phyloP scores from a whole-genome alignment of 164 flowering plant species.

The Sextonia rubra region DNA sequence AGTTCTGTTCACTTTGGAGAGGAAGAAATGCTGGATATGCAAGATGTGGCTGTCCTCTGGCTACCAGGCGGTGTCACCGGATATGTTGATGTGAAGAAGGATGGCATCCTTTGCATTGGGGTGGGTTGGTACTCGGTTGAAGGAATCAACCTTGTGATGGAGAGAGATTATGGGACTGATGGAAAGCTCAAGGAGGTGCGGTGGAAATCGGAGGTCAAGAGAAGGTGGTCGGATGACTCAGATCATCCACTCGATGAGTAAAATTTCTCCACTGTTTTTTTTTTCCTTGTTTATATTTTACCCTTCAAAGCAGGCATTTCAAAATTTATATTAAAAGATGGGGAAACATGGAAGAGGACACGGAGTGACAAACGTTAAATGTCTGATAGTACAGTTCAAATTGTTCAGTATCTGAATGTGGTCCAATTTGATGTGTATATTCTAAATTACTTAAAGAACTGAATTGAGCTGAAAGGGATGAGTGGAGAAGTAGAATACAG shows the following conservation, averaged over 20 bases:
- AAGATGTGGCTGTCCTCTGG: constrained; percentile 81
- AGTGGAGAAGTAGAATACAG: too few relatives aligned
- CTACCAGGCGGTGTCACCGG: constrained; percentile 90
- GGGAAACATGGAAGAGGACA: too few relatives aligned
- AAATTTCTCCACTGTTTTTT: neutral
- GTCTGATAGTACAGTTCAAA: too few relatives aligned
- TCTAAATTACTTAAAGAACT: too few relatives aligned
- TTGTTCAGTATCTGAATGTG: too few relatives aligned
- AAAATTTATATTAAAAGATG: too few relatives aligned
- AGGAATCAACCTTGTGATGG: constrained; percentile 95
- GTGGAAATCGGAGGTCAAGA: constrained; percentile 78
- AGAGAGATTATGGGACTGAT: constrained; percentile 84
- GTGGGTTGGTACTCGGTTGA: constrained; percentile 95
- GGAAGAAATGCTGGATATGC: constrained; percentile 84
- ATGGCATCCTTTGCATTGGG: constrained; percentile 83
- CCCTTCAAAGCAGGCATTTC: too few relatives aligned
- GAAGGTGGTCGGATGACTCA: constrained; percentile 76
- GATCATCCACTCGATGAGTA: constrained; percentile 47
- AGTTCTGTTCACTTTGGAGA: constrained; percentile 64
- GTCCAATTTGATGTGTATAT: too few relatives aligned
- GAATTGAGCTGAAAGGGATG: too few relatives aligned
- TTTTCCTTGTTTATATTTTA: neutral
- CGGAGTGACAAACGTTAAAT: too few relatives aligned
- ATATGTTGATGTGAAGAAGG: constrained; percentile 74
- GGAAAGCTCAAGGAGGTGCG: constrained; percentile 90